Conservation (phyloP, 495 filamentous ascomycete genomes). For the Talaromyces stipitatus region DNA sequence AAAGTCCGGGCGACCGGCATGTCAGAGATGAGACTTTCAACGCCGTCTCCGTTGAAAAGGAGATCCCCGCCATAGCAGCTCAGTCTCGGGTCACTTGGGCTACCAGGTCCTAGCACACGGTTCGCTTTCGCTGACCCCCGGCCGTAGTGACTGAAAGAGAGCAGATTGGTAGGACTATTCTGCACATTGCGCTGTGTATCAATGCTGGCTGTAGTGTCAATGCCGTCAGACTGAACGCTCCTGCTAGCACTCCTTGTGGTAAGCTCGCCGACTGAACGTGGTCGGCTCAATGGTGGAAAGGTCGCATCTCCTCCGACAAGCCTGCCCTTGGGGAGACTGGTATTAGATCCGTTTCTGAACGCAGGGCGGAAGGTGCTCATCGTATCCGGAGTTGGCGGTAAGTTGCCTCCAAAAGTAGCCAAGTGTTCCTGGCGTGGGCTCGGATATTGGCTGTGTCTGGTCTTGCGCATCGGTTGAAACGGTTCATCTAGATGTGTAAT, state of each 20-base stretch:
- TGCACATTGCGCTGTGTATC: constrained; percentile 14
- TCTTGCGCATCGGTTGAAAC: background rate
- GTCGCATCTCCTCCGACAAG: constrained; percentile 9
- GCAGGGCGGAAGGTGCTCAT: constrained; percentile 34
- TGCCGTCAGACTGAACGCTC: constrained; percentile 21
- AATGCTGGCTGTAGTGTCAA: constrained; percentile 26
- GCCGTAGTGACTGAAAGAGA: constrained; percentile 19
- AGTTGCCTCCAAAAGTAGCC: constrained; percentile 26
- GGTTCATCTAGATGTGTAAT: background rate
- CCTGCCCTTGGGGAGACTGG: constrained; percentile 23
- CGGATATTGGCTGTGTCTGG: background rate
- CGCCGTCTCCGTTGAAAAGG: constrained; percentile 14
- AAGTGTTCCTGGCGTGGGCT: background rate
- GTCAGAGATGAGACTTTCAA: constrained; percentile 14
- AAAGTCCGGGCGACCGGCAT: constrained; percentile 15
- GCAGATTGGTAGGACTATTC: constrained; percentile 22
- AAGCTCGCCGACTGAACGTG: constrained; percentile 29
- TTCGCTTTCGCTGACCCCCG: constrained; percentile 21
- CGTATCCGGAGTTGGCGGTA: constrained; percentile 39
- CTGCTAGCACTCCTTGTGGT: constrained; percentile 22
- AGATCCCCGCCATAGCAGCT: constrained; percentile 14
- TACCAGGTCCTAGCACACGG: constrained; percentile 18
- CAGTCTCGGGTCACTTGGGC: constrained; percentile 17
- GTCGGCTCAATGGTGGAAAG: constrained; percentile 16
- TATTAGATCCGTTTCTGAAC: constrained; percentile 26